Conservation (phyloP, 2,329 filamentous ascomycete genomes). For the Akanthomyces lecanii region DNA sequence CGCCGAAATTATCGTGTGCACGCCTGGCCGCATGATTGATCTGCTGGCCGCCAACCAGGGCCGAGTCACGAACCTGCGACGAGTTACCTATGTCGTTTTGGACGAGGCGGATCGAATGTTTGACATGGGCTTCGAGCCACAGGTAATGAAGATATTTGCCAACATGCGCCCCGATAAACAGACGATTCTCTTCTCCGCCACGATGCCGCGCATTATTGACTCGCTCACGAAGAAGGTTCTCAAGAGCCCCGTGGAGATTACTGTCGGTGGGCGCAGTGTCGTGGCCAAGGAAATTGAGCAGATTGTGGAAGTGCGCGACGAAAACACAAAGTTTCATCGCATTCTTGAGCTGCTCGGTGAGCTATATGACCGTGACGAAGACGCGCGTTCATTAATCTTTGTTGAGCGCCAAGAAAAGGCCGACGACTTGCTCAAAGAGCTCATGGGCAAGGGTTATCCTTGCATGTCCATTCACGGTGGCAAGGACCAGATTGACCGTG, state of each 20-base stretch:
- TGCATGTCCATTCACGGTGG: conserved; percentile 93
- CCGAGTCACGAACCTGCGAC: conserved; percentile 83
- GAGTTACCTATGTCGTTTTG: conserved; percentile 90
- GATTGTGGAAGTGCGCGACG: conserved; percentile 80
- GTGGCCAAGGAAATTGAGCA: conserved; percentile 93
- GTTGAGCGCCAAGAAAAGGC: conserved; percentile 90
- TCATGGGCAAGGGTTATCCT: conserved; percentile 80
- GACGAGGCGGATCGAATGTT: conserved; percentile 99
- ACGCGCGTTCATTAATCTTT: conserved; percentile 85
- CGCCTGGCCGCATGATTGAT: conserved; percentile 93
- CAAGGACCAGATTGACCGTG: conserved; percentile 88
- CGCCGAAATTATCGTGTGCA: conserved; percentile 91
- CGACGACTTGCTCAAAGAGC: conserved; percentile 71
- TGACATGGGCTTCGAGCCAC: conserved; percentile 98
- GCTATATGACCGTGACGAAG: conserved; percentile 80
- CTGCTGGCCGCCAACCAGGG: conserved; percentile 88
- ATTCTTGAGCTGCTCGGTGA: conserved; percentile 83
- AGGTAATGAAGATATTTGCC: conserved; percentile 93
- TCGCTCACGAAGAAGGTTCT: conserved; percentile 84
- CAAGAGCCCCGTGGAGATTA: conserved; percentile 81
- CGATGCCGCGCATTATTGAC: conserved; percentile 91
- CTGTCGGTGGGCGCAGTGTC: conserved; percentile 81
- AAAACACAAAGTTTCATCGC: conserved; percentile 77
- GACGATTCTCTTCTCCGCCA: conserved; percentile 93
- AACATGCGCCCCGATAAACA: conserved; percentile 91